Evolutionary conservation across 208 protist genomes (phyloP), one percentile per base, ranked within the genome.

Genomic region (Wallacemonas sp.): DNA sequence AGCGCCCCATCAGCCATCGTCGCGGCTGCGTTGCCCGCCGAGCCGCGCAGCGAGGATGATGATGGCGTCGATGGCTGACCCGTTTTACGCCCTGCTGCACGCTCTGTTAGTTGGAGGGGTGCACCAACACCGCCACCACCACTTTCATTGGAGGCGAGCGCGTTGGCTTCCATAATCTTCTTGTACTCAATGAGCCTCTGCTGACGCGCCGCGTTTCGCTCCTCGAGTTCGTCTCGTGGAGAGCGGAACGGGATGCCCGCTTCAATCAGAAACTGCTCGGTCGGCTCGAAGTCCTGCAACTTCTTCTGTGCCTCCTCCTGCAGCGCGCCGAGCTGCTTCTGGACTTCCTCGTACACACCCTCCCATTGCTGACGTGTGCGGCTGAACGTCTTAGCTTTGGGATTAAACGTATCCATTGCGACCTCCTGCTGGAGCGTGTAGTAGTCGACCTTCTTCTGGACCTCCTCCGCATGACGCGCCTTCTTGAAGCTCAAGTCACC

Each of bases 401-500:
- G 90, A 74, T 95, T 95, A 32, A 90, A 78, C 34, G 78, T 83
- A 38, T 95, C 90, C 87, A 95, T 93, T 1, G 87, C 86, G 1
- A 95, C 39, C 66, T 95, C 87, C 72, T 95, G 90, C 64, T 95
- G 87, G 12, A 92, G 76, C 19, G 80, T 74, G 67, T 89, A 89
- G 72, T 87, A 84, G 44, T 88, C 80, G 46, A 95, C 82, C 55
- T 91, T 92, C 65, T 92, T 88, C 12, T 89, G 70, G 0, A 95
- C 76, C 48, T 90, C 85, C 47, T 89, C 84, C 24, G 84, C 64
- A 61, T 92, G 85, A 26, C 86, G 81, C 6, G 86, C 70, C 74
- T 95, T 95, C 64, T 95, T 95, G 70, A 88, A 95, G 43, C 87
- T 80, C 48, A 92, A 72, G 61, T 95, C 90, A 3, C 90, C 90